Conservation (phyloP, 176 grass and related monocot species). For the Lolium multiflorum region DNA sequence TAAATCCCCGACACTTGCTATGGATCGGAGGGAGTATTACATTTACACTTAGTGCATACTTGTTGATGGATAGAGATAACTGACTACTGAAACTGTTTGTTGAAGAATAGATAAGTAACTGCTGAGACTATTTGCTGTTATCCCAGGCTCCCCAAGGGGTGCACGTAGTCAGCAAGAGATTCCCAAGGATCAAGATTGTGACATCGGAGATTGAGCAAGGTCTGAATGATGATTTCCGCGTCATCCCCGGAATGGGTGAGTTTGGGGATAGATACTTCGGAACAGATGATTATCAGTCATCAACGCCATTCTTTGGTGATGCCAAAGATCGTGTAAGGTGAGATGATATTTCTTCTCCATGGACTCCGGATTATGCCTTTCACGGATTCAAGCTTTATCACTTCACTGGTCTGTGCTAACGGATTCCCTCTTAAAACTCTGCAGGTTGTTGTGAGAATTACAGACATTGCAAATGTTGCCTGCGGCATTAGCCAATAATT, state of each 20-base stretch:
- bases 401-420: neutral
- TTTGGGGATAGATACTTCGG: conserved; percentile 83
- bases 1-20: too few relatives aligned
- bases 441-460: conserved; percentile 57
- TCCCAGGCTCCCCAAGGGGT: conserved; percentile 57
- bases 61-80: neutral
- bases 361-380: neutral
- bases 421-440: neutral
- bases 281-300: conserved; percentile 68
- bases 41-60: neutral
- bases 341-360: conserved; percentile 26
- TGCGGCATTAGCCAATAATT: neutral
- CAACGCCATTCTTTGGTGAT: conserved; percentile 54
- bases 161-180: conserved; percentile 88
- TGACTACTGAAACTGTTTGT: conserved; percentile 2
- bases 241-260: conserved; percentile 82
- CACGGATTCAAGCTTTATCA: neutral
- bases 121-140: conserved; percentile 12
- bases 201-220: conserved; percentile 96
- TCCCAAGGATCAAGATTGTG: conserved; percentile 93
- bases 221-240: conserved; percentile 80
- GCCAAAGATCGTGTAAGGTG: conserved; percentile 61
- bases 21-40: neutral
- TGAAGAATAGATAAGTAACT: conserved; percentile 11
- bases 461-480: conserved; percentile 28